Percentiles rank a stretch among this genome's conserved stretches.
Evolutionary conservation across 2,329 filamentous ascomycete genomes (phyloP).

Genomic region (Malbranchea zuffiana): DNA sequence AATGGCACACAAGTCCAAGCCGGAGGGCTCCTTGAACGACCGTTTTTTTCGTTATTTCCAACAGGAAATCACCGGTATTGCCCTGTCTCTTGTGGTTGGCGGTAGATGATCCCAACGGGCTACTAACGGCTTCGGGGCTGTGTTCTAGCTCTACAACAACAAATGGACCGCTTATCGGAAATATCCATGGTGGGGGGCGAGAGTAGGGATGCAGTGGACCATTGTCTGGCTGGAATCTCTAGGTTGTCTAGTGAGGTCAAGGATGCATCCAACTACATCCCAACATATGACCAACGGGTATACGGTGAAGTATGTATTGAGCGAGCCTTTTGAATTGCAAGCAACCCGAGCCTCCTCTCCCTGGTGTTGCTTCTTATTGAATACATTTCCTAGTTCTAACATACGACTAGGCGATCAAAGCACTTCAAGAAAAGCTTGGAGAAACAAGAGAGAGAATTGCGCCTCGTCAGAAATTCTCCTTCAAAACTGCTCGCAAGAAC

Average conservation of each 20-base stretch:
- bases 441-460: constrained; percentile 55
- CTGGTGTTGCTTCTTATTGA: constrained; percentile 2
- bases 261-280: constrained; percentile 70
- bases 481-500: constrained; percentile 52
- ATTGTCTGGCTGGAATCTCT: constrained; percentile 68
- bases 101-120: not conserved
- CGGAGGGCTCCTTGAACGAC: constrained; percentile 50
- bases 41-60: constrained; percentile 79
- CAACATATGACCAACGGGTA: constrained; percentile 78
- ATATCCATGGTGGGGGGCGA: constrained; percentile 57
- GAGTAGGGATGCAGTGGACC: constrained; percentile 68
- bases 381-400: constrained; percentile 6
- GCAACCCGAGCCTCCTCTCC: not conserved
- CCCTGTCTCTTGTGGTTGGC: not conserved
- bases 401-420: constrained; percentile 59
- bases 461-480: constrained; percentile 72
- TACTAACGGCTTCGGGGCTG: not conserved
- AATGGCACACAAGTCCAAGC: constrained; percentile 23
- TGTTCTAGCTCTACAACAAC: constrained; percentile 58
- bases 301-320: constrained; percentile 57
- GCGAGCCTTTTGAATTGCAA: not conserved
- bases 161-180: constrained; percentile 58
- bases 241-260: constrained; percentile 73
- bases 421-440: constrained; percentile 65
- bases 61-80: constrained; percentile 57